A percentile compares a stretch with the other conserved stretches of the same genome.
Conservation (phyloP, 164 flowering plant genomes). For the Vitis riparia region DNA sequence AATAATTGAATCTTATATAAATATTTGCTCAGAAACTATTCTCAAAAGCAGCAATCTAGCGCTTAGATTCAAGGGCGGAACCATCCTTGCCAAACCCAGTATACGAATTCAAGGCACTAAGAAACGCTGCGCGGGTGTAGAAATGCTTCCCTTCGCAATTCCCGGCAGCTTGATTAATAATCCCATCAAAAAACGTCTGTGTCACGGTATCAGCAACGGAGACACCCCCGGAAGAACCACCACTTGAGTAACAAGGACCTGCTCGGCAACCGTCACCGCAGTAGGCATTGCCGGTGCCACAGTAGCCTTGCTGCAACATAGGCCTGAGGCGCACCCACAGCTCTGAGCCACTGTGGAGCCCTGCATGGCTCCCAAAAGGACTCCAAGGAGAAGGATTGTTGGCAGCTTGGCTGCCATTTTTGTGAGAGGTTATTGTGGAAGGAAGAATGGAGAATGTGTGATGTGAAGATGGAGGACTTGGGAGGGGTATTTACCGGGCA, state of each 20-base stretch:
- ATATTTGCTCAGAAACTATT: too few relatives aligned
- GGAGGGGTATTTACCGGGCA: too few relatives aligned
- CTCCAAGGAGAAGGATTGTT: too few relatives aligned
- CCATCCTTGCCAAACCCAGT: constrained; percentile 10
- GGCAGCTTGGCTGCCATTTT: too few relatives aligned
- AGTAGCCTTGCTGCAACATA: constrained; percentile 17
- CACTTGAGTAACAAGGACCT: constrained; percentile 5
- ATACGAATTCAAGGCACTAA: constrained; percentile 9
- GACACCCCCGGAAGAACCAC: too few relatives aligned
- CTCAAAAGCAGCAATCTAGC: constrained; percentile 14
- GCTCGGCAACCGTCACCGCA: constrained; percentile 13
- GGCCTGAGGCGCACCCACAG: constrained; percentile 8
- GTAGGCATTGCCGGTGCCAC: constrained; percentile 13
- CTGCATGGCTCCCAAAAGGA: too few relatives aligned
- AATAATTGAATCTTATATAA: too few relatives aligned
- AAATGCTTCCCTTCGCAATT: constrained; percentile 11
- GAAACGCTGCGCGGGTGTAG: constrained; percentile 10
- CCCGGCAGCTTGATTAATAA: constrained; percentile 4
- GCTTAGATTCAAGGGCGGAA: constrained; percentile 12
- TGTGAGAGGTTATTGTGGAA: too few relatives aligned
- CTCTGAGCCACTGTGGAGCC: not conserved
- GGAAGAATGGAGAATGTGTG: too few relatives aligned
- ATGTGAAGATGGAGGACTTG: too few relatives aligned
- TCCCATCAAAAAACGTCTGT: constrained; percentile 10
- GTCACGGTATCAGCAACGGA: constrained; percentile 1